Percentiles rank a stretch among this genome's conserved stretches.
phyloP scores from a whole-genome alignment of 2,329 filamentous ascomycete species.

The Xylariaceae sp. region DNA sequence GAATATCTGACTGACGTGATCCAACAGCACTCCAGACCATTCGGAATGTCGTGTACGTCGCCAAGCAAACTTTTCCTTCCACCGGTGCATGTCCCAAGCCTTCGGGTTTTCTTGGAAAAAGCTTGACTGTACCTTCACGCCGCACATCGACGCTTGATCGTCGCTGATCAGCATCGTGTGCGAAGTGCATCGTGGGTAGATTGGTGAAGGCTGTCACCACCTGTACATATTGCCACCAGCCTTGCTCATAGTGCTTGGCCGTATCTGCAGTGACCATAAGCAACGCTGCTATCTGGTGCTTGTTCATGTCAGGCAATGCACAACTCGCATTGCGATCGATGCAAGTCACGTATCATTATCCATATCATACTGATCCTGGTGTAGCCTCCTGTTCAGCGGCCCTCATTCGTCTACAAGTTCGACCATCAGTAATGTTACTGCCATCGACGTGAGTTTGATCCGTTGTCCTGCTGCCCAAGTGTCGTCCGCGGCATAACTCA shows the following conservation, averaged over 20 bases:
- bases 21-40: constrained; percentile 35
- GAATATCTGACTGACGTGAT: constrained; percentile 29
- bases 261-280: too few species aligned
- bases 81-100: constrained; percentile 18
- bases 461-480: background rate
- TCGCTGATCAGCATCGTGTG: background rate
- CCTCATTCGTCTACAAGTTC: constrained; percentile 54
- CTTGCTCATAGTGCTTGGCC: too few species aligned
- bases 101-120: constrained; percentile 7
- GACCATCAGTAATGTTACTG: constrained; percentile 56
- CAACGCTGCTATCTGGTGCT: background rate
- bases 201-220: too few species aligned
- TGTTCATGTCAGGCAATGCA: too few species aligned
- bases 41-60: constrained; percentile 36
- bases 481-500: constrained; percentile 19
- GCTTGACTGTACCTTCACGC: constrained; percentile 8
- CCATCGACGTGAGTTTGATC: constrained; percentile 47
- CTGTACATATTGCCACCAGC: too few species aligned
- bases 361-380: constrained; percentile 14
- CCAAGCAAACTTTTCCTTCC: constrained; percentile 28
- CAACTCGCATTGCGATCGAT: too few species aligned
- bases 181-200: background rate
- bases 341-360: too few species aligned
- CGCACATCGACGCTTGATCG: background rate
- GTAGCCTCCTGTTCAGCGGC: constrained; percentile 59